phyloP scores from a whole-genome alignment of 441 rosid species.

The Pelargonium cotyledonis region DNA sequence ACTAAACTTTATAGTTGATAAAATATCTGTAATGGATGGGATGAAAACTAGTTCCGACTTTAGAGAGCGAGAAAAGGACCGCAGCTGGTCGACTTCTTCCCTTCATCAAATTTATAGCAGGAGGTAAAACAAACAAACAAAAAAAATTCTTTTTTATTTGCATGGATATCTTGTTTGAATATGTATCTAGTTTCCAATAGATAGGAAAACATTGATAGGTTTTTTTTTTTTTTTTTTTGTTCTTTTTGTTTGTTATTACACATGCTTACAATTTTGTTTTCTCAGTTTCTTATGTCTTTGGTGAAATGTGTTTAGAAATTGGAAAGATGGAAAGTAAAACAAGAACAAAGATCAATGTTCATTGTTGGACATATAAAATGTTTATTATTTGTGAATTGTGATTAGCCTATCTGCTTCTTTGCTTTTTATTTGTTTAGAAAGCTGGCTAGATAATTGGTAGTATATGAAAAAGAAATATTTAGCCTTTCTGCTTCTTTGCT shows the following conservation, averaged over 20 bases:
- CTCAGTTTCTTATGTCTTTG: neutral
- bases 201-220: neutral
- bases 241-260: neutral
- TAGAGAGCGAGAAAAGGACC: constrained; percentile 66
- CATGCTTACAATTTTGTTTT: neutral
- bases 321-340: neutral
- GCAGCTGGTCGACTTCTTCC: constrained; percentile 81
- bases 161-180: neutral
- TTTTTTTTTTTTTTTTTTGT: neutral
- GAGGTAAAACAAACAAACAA: constrained; percentile 42
- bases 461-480: no score
- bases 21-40: constrained; percentile 31
- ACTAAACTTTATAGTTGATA: constrained; percentile 85
- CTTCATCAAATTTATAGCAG: constrained; percentile 97
- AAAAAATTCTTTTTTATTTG: no score
- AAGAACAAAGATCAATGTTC: neutral
- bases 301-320: neutral
- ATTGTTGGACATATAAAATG: neutral
- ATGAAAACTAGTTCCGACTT: constrained; percentile 41
- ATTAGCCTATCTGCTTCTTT: no score
- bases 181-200: neutral
- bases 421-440: no score
- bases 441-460: no score
- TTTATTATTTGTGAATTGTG: no score
- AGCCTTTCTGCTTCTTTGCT: no score